Base-by-base conservation (phyloP, 2,329 filamentous ascomycete species). In the Dactylellina drechsleri region DNA sequence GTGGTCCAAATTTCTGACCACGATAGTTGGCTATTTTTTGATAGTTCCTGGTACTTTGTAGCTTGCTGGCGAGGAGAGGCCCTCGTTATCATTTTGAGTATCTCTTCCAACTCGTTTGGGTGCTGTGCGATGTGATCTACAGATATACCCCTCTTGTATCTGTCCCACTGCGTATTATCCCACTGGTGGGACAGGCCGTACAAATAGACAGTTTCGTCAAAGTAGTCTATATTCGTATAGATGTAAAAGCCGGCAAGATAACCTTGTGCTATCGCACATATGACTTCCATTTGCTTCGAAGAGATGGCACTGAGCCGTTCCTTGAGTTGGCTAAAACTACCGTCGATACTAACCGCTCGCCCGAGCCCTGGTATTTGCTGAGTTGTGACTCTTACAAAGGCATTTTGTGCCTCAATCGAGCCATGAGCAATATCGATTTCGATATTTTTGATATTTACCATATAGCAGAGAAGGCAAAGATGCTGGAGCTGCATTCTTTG, bases 361-460 rank as follows among this genome's bases (percentile, higher is more conserved):
- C 66, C 66, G 6, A 70, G 50, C 6, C 66, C 66, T 10, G 52
- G 66, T 15, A 70, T 70, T 16, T 28, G 20, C 31, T 70, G 66
- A 4, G 66, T 62, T 4, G 18, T 40, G 1, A 73, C 43, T 31
- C 47, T 73, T 7, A 73, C 15, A 31, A 53, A 61, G 10, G 23
- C 28, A 43, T 66, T 73, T 45, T 66, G 59, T 0, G 53, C 67
- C 13, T 54, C 43, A 13, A 73, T 54, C 20, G 45, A 45, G 2
- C 47, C 23, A 2, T 49, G 13, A 2, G 3, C 16, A 13, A 28
- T 12, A 13, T 60, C 18, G 12, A 73, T 47, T 10, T 54, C 50
- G 13, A 73, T 16, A 10, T 73, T 23, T 16, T 66, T 73, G 28
- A 73, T 58, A 26, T 60, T 60, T n/a, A 36, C 45, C 31, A 73